These are phyloP conservation scores for Aureobasidium pullulans DNA, from an alignment of 2,329 filamentous ascomycete species.

Conservation along the genomic window DNA sequence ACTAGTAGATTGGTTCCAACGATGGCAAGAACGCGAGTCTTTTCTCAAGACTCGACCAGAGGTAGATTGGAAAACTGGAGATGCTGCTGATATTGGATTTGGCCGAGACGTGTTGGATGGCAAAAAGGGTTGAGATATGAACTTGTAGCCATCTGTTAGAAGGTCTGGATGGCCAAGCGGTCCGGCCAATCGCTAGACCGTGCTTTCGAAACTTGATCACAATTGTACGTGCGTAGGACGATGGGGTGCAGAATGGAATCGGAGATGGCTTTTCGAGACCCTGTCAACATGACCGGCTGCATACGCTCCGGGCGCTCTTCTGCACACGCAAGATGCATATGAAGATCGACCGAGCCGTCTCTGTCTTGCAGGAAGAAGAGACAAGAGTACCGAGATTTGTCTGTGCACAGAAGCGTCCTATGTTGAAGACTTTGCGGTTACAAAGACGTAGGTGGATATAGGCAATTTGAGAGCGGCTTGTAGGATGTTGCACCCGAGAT, in stretches of 20 bases:
- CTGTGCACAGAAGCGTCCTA: conserved; percentile 2
- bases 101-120: neutral
- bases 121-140: conserved; percentile 1
- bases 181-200: neutral
- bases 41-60: neutral
- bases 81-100: neutral
- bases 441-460: neutral
- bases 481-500: conserved; percentile 11
- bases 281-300: conserved; percentile 4
- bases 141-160: neutral
- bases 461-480: conserved; percentile 2
- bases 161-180: neutral
- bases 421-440: neutral
- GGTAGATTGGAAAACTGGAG: conserved; percentile 4
- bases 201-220: neutral
- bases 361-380: conserved; percentile 7
- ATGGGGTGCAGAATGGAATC: neutral
- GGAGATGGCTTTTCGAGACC: neutral
- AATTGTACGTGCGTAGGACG: neutral
- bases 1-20: conserved; percentile 3
- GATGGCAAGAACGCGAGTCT: neutral
- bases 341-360: conserved; percentile 12
- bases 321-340: conserved; percentile 6
- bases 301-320: neutral
- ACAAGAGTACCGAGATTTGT: conserved; percentile 10